Evolutionary conservation across 768 basidiomycete species (phyloP), one percentile per base, ranked within the genome.

Genomic region (Zangia roseola): DNA sequence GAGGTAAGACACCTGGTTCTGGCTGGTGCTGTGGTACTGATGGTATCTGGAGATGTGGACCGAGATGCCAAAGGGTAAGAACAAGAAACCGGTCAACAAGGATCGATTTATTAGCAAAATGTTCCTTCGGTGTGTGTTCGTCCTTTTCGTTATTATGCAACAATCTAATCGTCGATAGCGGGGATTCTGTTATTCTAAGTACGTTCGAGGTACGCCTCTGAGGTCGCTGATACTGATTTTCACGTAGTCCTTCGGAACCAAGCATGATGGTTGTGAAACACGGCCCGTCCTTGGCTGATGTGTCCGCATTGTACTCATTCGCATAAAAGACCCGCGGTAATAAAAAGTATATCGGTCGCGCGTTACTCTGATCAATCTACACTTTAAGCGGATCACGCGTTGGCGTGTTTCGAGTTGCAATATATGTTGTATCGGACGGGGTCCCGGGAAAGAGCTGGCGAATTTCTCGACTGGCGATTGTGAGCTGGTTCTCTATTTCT

Each of bases 21-120:
- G 31, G 37, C 34, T 40, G 33, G 16, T 6, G 19, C 38, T 2
- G 24, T 53, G 37, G 23, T 21, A 21, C 19, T 60, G 50, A 67
- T 28, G 31, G 33, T 41, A 6, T 55, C 42, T 51, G 28, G 53
- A 99, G 93, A 98, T 98, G 95, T 98, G 97, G 97, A 97, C 94
- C 19, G 97, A 99, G 69, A 70, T 86, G 40, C 97, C 97, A 17
- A 98, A 97, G 71, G 94, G 93, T 34, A 98, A 98, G 74, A 93
- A 93, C 66, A 97, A 97, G 76, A 98, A 97, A 66, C 91, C 97
- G 7, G 86, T 98, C 48, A 98, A 98, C 77, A 98, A 98, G 73
- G 97, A 98, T 71, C 82, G 97, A 40, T 99, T 98, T 75, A 95
- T 99, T 69, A 95, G 93, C 69, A 99, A 98, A 74, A 95, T 99